Conservation (phyloP, 2,329 filamentous ascomycete species). For the Cytospora paraplurivora region DNA sequence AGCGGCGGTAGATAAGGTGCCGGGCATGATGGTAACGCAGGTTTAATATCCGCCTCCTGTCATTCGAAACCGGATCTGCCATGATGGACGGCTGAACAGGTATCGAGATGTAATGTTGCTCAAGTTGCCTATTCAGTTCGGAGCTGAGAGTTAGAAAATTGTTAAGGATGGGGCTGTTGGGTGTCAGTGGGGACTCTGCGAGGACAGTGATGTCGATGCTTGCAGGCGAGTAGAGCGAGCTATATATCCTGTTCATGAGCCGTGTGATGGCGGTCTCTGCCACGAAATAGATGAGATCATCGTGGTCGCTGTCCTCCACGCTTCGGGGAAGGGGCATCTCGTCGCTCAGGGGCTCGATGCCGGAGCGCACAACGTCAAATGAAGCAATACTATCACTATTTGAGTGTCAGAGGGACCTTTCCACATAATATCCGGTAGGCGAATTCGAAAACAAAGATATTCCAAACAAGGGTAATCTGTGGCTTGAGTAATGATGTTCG, state of each 20-base stretch:
- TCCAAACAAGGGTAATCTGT: neutral
- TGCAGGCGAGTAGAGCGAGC: slow-evolving; percentile 42
- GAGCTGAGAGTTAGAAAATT: slow-evolving; percentile 39
- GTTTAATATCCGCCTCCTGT: slow-evolving; percentile 69
- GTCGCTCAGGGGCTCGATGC: slow-evolving; percentile 43
- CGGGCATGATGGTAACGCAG: slow-evolving; percentile 72
- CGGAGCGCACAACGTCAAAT: slow-evolving; percentile 46
- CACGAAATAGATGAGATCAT: slow-evolving; percentile 43
- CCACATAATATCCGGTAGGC: neutral
- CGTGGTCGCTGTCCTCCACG: slow-evolving; percentile 37
- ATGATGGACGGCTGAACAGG: slow-evolving; percentile 56
- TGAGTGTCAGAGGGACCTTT: slow-evolving; percentile 23
- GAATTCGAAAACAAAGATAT: neutral
- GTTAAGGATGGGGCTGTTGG: slow-evolving; percentile 34
- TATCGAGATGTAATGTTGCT: slow-evolving; percentile 43
- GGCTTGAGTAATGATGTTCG: neutral
- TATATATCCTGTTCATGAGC: slow-evolving; percentile 46
- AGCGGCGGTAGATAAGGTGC: slow-evolving; percentile 70
- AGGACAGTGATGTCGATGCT: slow-evolving; percentile 32
- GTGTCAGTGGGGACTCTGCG: slow-evolving; percentile 30
- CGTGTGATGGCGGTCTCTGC: slow-evolving; percentile 47
- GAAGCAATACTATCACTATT: slow-evolving; percentile 70
- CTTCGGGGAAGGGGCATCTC: slow-evolving; percentile 41
- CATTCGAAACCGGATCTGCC: slow-evolving; percentile 54
- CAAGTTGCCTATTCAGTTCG: slow-evolving; percentile 43